phyloP scores from a whole-genome alignment of 345 rosid species.

The Ceriops zippeliana region DNA sequence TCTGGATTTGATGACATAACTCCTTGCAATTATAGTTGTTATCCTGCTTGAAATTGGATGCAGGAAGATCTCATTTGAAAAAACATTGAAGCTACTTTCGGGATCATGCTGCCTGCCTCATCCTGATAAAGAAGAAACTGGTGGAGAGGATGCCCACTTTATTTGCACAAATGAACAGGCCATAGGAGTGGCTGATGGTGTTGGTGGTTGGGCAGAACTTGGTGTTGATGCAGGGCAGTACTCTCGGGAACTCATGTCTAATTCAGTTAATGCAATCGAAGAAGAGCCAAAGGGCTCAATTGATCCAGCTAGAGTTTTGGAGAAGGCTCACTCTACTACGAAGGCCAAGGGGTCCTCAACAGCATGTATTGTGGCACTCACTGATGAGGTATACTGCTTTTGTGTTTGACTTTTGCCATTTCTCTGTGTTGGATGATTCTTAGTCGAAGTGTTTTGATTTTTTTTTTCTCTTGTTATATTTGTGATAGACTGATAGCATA shows the following conservation, averaged over 20 bases:
- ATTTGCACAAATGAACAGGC: conserved; percentile 81
- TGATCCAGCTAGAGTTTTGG: conserved; percentile 83
- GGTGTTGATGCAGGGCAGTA: conserved; percentile 84
- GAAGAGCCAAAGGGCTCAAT: conserved; percentile 87
- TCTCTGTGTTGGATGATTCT: neutral
- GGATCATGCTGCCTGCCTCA: conserved; percentile 92
- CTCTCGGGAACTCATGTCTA: conserved; percentile 92
- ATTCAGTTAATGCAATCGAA: conserved; percentile 69
- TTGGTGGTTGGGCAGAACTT: conserved; percentile 96
- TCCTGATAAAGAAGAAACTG: conserved; percentile 98
- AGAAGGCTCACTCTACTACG: conserved; percentile 86
- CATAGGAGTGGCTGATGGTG: conserved; percentile 95
- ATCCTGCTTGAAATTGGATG: conserved; percentile 6
- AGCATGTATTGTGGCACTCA: conserved; percentile 89
- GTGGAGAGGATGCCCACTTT: conserved; percentile 99
- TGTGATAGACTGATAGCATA: neutral
- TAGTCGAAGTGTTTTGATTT: neutral
- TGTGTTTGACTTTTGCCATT: neutral
- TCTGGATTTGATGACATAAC: neutral
- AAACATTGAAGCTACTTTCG: conserved; percentile 66
- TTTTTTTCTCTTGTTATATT: neutral
- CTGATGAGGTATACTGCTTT: conserved; percentile 55
- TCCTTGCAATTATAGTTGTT: conserved; percentile 2
- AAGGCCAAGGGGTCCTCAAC: conserved; percentile 92
- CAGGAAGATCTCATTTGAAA: conserved; percentile 48